Evolutionary conservation across 139 green algal genomes (phyloP).

Genomic region (Asterochloris sp.): DNA sequence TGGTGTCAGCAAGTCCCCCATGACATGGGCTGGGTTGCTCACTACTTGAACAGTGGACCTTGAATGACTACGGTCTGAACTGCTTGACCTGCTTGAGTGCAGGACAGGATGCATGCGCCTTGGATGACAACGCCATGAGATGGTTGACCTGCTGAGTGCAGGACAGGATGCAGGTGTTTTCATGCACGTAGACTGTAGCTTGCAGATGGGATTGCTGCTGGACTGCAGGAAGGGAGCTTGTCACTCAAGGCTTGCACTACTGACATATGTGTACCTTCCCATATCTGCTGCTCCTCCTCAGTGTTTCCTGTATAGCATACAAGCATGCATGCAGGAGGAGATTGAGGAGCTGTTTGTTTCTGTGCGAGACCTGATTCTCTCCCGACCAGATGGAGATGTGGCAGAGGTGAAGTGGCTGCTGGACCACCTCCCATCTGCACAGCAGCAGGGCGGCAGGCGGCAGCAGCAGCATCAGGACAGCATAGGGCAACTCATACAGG

Average conservation of each 20-base stretch:
- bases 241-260: background rate
- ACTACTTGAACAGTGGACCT: no score
- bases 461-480: no score
- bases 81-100: no score
- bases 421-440: background rate
- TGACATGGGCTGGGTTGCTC: background rate
- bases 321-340: conserved; percentile 32
- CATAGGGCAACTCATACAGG: no score
- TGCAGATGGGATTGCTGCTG: background rate
- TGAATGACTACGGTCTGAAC: no score
- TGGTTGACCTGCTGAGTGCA: background rate
- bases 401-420: conserved; percentile 1
- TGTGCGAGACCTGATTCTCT: conserved; percentile 24
- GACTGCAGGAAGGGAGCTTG: background rate
- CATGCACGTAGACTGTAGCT: background rate
- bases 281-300: background rate
- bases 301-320: background rate
- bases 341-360: conserved; percentile 39
- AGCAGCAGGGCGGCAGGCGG: no score
- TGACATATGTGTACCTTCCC: background rate
- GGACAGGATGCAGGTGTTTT: background rate
- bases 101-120: no score
- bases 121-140: no score
- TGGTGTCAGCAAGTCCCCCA: background rate
- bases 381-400: background rate